Evolutionary conservation across 164 flowering plant species (phyloP).

Genomic region (Vitis rotundifolia): DNA sequence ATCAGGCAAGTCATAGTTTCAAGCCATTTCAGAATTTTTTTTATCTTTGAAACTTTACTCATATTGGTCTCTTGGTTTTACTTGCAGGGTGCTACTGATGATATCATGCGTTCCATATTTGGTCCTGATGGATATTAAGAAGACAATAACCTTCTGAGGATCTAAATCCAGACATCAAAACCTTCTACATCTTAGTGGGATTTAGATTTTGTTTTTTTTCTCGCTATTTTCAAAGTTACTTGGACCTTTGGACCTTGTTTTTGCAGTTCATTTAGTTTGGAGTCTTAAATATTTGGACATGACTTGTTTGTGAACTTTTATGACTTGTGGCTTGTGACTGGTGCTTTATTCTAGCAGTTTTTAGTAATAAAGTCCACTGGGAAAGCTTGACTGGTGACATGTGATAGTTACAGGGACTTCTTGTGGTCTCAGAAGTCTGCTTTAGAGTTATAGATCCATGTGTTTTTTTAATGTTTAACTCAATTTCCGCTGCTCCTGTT

Average conservation of each 20-base stretch:
- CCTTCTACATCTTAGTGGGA: neutral
- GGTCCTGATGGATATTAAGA: neutral
- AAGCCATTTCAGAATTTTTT: neutral
- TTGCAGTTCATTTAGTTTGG: neutral
- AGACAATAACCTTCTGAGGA: neutral
- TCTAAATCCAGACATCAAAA: neutral
- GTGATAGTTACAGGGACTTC: too few species aligned
- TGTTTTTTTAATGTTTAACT: too few species aligned
- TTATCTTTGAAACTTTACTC: neutral
- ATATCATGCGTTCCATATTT: neutral
- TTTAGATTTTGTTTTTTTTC: neutral
- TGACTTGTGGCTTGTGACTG: too few species aligned
- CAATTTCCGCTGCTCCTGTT: too few species aligned
- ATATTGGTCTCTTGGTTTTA: neutral
- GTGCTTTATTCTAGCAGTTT: too few species aligned
- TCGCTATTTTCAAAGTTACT: neutral
- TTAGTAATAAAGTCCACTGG: too few species aligned
- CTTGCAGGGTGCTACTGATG: neutral
- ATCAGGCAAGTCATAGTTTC: neutral
- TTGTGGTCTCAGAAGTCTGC: too few species aligned
- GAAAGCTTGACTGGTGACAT: too few species aligned
- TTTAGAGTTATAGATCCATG: too few species aligned
- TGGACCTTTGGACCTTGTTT: neutral
- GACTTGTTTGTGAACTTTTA: too few species aligned
- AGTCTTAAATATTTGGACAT: too few species aligned